A percentile compares a stretch with the other conserved stretches of the same genome.
Conservation (phyloP, 148 eudicot species). For the Bassia scoparia region DNA sequence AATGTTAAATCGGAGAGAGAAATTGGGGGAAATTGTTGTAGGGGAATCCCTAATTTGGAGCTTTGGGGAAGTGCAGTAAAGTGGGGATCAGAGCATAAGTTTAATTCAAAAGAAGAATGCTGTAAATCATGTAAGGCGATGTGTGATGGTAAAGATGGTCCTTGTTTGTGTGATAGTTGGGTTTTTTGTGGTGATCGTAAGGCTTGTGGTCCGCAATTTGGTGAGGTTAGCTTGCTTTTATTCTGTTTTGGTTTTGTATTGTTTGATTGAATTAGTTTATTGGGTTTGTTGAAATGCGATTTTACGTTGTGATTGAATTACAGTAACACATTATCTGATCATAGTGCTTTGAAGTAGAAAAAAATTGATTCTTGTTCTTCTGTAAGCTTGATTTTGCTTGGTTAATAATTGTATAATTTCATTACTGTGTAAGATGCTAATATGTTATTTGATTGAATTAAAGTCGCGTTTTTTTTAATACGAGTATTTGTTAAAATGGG, state of each 20-base stretch:
- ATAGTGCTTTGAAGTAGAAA: no score
- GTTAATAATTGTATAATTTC: neutral
- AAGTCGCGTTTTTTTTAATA: neutral
- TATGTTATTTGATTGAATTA: neutral
- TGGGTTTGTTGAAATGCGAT: neutral
- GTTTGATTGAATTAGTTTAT: neutral
- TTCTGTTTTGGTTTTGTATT: neutral
- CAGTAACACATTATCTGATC: no score
- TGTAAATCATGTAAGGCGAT: slow-evolving; percentile 61
- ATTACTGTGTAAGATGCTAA: neutral
- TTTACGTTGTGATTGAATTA: neutral
- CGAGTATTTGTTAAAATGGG: neutral
- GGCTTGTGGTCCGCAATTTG: slow-evolving; percentile 56
- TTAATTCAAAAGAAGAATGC: slow-evolving; percentile 50
- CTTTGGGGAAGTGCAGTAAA: slow-evolving; percentile 76
- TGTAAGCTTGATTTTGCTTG: slow-evolving; percentile 1
- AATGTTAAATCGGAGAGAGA: slow-evolving; percentile 21
- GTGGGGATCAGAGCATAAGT: slow-evolving; percentile 66
- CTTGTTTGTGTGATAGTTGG: slow-evolving; percentile 79
- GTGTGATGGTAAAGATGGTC: slow-evolving; percentile 60
- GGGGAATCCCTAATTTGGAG: slow-evolving; percentile 58
- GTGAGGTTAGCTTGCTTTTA: slow-evolving; percentile 49
- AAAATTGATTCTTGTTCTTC: no score
- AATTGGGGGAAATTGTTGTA: slow-evolving; percentile 43
- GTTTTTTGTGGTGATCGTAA: slow-evolving; percentile 68